These are phyloP conservation scores for Fusarium proliferatum DNA, from an alignment of 2,329 filamentous ascomycete genomes.

Conservation along the genomic window DNA sequence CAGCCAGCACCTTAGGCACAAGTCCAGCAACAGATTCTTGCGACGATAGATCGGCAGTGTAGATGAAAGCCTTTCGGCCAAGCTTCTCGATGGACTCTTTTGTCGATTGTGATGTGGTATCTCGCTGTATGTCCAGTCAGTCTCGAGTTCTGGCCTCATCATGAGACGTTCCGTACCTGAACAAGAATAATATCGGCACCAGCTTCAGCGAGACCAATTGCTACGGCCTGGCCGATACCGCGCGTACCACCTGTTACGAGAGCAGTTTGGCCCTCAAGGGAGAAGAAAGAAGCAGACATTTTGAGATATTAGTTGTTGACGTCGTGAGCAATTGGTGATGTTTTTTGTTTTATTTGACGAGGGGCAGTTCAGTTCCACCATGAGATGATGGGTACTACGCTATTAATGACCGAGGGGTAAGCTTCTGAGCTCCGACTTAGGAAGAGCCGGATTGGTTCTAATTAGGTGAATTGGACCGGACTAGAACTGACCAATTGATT, in stretches of 20 bases:
- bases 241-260: constrained; percentile 68
- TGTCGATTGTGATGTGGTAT: constrained; percentile 60
- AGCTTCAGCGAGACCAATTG: constrained; percentile 67
- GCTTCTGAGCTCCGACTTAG: background rate
- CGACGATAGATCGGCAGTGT: constrained; percentile 75
- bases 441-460: constrained; percentile 1
- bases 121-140: constrained; percentile 50
- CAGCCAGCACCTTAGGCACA: constrained; percentile 68
- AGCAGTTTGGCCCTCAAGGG: constrained; percentile 66
- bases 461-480: background rate
- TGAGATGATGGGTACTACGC: constrained; percentile 2
- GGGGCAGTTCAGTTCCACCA: constrained; percentile 12
- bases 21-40: constrained; percentile 69
- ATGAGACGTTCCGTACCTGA: constrained; percentile 54
- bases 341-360: constrained; percentile 15
- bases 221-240: constrained; percentile 68
- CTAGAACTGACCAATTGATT: constrained; percentile 1
- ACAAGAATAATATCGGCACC: constrained; percentile 67
- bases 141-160: background rate
- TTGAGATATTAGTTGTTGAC: background rate
- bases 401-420: constrained; percentile 14
- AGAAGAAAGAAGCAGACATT: constrained; percentile 60
- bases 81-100: constrained; percentile 71
- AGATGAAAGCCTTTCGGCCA: constrained; percentile 74
- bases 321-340: background rate